phyloP scores from a whole-genome alignment of 257 asterid genomes.

The Solanum megistacrolobum region DNA sequence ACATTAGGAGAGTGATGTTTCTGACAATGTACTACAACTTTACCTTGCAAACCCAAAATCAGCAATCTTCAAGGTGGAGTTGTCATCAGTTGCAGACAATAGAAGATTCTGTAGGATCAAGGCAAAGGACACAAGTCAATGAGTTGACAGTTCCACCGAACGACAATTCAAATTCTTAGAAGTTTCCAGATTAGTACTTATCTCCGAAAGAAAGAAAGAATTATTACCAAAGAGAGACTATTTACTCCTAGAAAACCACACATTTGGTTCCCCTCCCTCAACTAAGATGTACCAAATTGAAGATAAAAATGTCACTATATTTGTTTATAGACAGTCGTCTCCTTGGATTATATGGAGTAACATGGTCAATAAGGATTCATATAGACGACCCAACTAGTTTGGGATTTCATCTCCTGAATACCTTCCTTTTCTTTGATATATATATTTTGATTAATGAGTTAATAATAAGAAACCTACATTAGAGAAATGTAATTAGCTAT shows the following conservation, averaged over 20 bases:
- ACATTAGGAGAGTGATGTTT: not conserved
- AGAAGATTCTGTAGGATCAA: conserved; percentile 32
- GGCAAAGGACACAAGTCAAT: not conserved
- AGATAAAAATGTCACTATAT: not conserved
- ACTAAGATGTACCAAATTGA: not conserved
- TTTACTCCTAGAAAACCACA: not conserved
- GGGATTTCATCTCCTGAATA: not conserved
- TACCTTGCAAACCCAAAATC: conserved; percentile 85
- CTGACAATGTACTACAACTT: not conserved
- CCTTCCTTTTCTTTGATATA: not conserved
- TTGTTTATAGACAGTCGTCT: not conserved
- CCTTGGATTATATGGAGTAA: not conserved
- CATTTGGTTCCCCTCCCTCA: not conserved
- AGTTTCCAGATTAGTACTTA: not conserved
- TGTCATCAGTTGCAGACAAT: conserved; percentile 31
- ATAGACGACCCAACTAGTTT: not conserved
- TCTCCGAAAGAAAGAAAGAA: not conserved
- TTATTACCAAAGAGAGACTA: not conserved
- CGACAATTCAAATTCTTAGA: not conserved
- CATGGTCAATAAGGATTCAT: not conserved
- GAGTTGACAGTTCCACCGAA: not conserved
- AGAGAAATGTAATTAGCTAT: not conserved
- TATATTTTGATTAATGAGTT: not conserved
- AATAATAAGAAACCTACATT: not conserved
- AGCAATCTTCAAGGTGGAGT: conserved; percentile 34